A percentile compares a stretch with the other conserved stretches of the same genome.
phyloP scores from a whole-genome alignment of 768 basidiomycete species.

The Pleurotus tuber-regium region DNA sequence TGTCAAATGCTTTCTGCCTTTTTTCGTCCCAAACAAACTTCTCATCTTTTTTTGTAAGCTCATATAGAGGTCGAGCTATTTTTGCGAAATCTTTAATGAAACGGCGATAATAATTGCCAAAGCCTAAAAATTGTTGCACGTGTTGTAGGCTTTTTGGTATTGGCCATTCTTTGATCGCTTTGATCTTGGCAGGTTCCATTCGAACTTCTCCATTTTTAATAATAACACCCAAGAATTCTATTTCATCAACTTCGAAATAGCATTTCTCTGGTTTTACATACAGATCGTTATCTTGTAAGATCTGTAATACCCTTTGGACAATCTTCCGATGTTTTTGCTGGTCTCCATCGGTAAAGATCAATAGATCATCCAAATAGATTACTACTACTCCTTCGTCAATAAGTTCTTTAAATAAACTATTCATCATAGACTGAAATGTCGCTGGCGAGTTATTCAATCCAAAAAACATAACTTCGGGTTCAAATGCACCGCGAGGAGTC shows the following conservation, averaged over 20 bases:
- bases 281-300: too few species aligned
- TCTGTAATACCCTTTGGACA: too few species aligned
- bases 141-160: slow-evolving; percentile 24
- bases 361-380: too few species aligned
- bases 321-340: too few species aligned
- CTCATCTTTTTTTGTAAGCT: slow-evolving; percentile 19
- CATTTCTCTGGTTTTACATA: too few species aligned
- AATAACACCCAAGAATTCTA: slow-evolving; percentile 26
- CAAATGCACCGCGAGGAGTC: slow-evolving; percentile 29
- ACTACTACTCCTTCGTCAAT: too few species aligned
- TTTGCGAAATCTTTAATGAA: slow-evolving; percentile 31
- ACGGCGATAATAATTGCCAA: slow-evolving; percentile 32
- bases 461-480: slow-evolving; percentile 39
- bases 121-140: slow-evolving; percentile 40
- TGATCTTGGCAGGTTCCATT: slow-evolving; percentile 33
- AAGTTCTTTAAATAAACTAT: slow-evolving; percentile 35
- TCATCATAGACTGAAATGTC: slow-evolving; percentile 38
- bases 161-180: slow-evolving; percentile 18
- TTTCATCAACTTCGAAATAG: too few species aligned
- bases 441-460: slow-evolving; percentile 31
- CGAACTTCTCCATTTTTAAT: slow-evolving; percentile 16
- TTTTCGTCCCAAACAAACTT: slow-evolving; percentile 19
- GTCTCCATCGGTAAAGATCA: too few species aligned
- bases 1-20: too few species aligned
- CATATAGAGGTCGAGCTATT: slow-evolving; percentile 19